Conservation (phyloP, 371 early-diverging fungal species). For the Syncephalastrum monosporum region DNA sequence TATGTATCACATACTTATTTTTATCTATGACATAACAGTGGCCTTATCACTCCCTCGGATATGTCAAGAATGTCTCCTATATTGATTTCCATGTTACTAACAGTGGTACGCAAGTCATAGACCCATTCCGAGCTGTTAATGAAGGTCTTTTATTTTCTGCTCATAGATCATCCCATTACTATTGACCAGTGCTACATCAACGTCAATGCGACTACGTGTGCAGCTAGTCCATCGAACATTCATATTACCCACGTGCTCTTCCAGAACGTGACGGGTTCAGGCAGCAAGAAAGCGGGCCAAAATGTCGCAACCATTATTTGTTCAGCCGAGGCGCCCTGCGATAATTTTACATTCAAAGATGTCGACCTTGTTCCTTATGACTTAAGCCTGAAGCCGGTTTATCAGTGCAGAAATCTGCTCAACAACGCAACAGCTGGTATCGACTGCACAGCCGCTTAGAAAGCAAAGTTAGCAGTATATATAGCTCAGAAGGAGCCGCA, state of each 20-base stretch:
- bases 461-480: no score
- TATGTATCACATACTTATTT: neutral
- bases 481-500: no score
- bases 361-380: constrained; percentile 10
- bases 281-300: constrained; percentile 11
- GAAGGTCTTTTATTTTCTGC: neutral
- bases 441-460: constrained; percentile 6
- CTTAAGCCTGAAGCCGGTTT: constrained; percentile 1
- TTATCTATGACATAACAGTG: constrained; percentile 5
- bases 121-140: no score
- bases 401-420: constrained; percentile 9
- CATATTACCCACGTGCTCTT: constrained; percentile 12
- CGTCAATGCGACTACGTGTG: constrained; percentile 9
- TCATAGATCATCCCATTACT: constrained; percentile 14
- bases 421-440: constrained; percentile 15
- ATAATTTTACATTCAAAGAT: constrained; percentile 10
- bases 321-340: constrained; percentile 16
- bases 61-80: constrained; percentile 20
- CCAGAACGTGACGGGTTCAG: constrained; percentile 18
- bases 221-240: constrained; percentile 11
- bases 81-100: constrained; percentile 19
- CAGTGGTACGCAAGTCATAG: constrained; percentile 3
- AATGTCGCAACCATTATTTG: constrained; percentile 16
- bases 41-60: constrained; percentile 13
- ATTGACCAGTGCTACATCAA: constrained; percentile 21